phyloP scores from a whole-genome alignment of 1,284 basidiomycete genomes.

The Fistulinella cinereoalba region DNA sequence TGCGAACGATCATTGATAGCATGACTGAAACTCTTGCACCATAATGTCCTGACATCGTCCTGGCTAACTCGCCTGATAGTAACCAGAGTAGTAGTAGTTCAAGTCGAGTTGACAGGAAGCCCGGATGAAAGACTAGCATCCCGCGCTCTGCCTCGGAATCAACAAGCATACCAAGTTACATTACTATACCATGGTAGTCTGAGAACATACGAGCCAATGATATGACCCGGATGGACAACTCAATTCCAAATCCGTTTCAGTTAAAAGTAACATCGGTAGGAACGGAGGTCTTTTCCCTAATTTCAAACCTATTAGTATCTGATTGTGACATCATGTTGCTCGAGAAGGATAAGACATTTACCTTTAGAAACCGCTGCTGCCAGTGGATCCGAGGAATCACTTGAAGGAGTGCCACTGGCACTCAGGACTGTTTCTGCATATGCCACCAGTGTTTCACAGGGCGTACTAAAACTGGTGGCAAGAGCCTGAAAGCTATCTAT shows the following conservation, averaged over 20 bases:
- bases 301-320: conserved; percentile 55
- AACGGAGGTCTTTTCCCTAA: conserved; percentile 62
- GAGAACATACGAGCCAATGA: conserved; percentile 59
- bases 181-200: conserved; percentile 54
- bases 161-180: conserved; percentile 48
- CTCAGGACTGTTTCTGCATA: too few relatives aligned
- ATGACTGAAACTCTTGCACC: too few relatives aligned
- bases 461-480: too few relatives aligned
- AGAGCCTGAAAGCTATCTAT: too few relatives aligned
- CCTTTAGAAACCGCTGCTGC: too few relatives aligned
- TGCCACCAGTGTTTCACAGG: too few relatives aligned
- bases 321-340: conserved; percentile 8
- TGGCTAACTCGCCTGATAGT: conserved; percentile 62
- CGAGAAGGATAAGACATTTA: too few relatives aligned
- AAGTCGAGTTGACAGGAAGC: conserved; percentile 61
- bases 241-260: conserved; percentile 70
- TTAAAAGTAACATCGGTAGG: conserved; percentile 78
- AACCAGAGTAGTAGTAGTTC: conserved; percentile 59
- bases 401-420: too few relatives aligned
- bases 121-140: conserved; percentile 54
- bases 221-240: conserved; percentile 66
- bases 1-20: too few relatives aligned
- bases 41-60: conserved; percentile 75
- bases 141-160: conserved; percentile 66
- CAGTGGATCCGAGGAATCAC: too few relatives aligned